Evolutionary conservation across 352 stramenopile genomes (phyloP), one percentile per base, ranked within the genome.

Genomic region (Peronospora belbahrii): DNA sequence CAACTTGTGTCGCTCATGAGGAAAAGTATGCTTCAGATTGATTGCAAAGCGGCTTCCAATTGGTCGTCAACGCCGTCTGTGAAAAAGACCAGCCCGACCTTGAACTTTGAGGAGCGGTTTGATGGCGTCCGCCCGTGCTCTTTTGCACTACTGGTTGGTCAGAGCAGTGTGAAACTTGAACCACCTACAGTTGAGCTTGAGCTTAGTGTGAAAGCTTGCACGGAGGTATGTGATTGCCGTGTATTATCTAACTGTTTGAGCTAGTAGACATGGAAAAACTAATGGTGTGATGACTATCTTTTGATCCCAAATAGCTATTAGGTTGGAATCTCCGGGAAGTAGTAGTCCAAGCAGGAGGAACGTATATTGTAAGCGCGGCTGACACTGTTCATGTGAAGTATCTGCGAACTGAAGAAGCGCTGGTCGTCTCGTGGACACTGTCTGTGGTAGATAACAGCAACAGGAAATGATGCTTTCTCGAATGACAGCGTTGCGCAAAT

Each of bases 101-200:
- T 72, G 37, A 39, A 30, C 7, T 84, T 81, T 25, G 69, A 85
- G 18, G 67, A 83, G 39, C 68, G 64, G 6, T 35, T 88, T 20
- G 71, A 88, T 36, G 76, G 76, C n/a, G 62, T 88, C 3, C 71
- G 73, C 20, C 56, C 60, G 10, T 83, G 69, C 23, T 59, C 76
- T 6, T 84, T 85, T 48, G 74, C 76, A 35, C 42, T 83, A 20
- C 37, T 88, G 15, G 77, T 82, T 41, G 65, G 63, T 20, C 70
- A 73, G 19, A 71, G 59, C 32, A 74, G 55, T 25, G 50, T 56
- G 19, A 61, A 72, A 22, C 42, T 52, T 11, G 58, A 62, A 1
- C 40, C 53, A 38, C 31, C 52, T 6, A 59, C 48, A 11, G 52
- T 73, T 24, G 67, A 67, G 13, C 42, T 79, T 25, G 56, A 78